phyloP scores from a whole-genome alignment of 768 basidiomycete species.

The Hypsizygus marmoreus region DNA sequence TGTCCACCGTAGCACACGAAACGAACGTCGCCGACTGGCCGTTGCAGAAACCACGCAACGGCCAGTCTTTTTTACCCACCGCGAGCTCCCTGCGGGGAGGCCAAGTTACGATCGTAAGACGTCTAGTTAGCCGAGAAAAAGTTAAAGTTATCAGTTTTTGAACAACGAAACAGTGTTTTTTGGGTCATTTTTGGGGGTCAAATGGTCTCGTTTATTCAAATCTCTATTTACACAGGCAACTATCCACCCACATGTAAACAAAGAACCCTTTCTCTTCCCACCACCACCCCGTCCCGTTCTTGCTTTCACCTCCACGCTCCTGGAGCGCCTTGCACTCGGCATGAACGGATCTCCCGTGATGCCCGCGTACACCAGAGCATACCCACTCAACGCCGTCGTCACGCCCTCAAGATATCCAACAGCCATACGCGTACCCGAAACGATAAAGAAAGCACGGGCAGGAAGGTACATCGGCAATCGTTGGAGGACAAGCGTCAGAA shows the following conservation, averaged over 20 bases:
- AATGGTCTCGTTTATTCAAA: slow-evolving; percentile 49
- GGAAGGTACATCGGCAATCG: slow-evolving; percentile 57
- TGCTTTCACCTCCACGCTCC: slow-evolving; percentile 31
- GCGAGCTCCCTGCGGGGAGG: slow-evolving; percentile 71
- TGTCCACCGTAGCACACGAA: slow-evolving; percentile 54
- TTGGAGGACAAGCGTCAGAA: slow-evolving; percentile 52
- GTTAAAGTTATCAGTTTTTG: too few species aligned
- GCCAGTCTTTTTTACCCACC: slow-evolving; percentile 77
- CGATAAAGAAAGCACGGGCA: slow-evolving; percentile 46
- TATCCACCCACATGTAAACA: background rate
- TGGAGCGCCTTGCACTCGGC: slow-evolving; percentile 51
- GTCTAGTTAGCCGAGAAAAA: too few species aligned
- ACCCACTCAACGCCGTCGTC: slow-evolving; percentile 56
- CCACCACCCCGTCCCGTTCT: slow-evolving; percentile 41
- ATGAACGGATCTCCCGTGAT: slow-evolving; percentile 75
- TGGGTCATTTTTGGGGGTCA: slow-evolving; percentile 73
- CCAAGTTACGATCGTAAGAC: slow-evolving; percentile 72
- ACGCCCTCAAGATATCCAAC: slow-evolving; percentile 56
- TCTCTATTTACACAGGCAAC: slow-evolving; percentile 3
- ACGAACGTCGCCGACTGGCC: slow-evolving; percentile 55
- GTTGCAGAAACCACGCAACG: slow-evolving; percentile 78
- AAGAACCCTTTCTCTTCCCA: slow-evolving; percentile 59
- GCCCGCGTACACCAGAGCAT: slow-evolving; percentile 72
- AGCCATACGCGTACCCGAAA: slow-evolving; percentile 46
- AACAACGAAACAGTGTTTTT: too few species aligned